phyloP scores from a whole-genome alignment of 225 moss, liverwort and hornwort species.

The Lunularia cruciata region DNA sequence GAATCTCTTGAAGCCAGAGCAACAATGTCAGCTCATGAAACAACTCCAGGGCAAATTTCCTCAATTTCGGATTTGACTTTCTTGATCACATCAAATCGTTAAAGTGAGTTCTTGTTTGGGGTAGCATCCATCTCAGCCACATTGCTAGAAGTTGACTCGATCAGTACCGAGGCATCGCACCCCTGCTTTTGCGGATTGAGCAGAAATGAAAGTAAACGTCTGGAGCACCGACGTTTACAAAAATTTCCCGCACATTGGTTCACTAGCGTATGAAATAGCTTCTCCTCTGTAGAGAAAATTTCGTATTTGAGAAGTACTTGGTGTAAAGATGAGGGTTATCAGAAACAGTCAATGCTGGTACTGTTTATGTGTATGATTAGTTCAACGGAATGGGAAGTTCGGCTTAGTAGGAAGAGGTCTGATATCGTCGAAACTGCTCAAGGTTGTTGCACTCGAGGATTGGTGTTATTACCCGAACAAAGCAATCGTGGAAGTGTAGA shows the following conservation, averaged over 20 bases:
- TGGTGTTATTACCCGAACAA: background rate
- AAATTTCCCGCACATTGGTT: too few relatives aligned
- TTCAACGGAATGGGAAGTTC: too few relatives aligned
- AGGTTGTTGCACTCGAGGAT: background rate
- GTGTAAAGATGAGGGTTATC: too few relatives aligned
- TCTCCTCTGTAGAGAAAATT: too few relatives aligned
- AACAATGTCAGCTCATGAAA: conserved; percentile 47
- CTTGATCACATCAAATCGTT: conserved; percentile 12
- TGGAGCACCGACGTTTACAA: too few relatives aligned
- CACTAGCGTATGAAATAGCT: too few relatives aligned
- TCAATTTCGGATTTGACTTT: conserved; percentile 44
- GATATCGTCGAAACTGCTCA: too few relatives aligned
- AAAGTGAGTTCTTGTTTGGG: background rate
- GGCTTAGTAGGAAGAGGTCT: too few relatives aligned
- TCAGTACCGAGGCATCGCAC: conserved; percentile 2
- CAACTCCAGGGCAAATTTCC: conserved; percentile 35
- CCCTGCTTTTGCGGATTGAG: background rate
- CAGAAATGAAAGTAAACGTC: too few relatives aligned
- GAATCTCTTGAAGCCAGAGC: background rate
- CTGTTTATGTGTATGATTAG: too few relatives aligned
- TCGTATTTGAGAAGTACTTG: too few relatives aligned
- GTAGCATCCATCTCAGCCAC: background rate
- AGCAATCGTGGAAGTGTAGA: conserved; percentile 3
- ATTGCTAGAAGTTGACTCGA: background rate
- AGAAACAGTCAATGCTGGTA: too few relatives aligned